Evolutionary conservation across 805 yeast genomes (phyloP).

Genomic region (Wickerhamomyces hampshirensis): DNA sequence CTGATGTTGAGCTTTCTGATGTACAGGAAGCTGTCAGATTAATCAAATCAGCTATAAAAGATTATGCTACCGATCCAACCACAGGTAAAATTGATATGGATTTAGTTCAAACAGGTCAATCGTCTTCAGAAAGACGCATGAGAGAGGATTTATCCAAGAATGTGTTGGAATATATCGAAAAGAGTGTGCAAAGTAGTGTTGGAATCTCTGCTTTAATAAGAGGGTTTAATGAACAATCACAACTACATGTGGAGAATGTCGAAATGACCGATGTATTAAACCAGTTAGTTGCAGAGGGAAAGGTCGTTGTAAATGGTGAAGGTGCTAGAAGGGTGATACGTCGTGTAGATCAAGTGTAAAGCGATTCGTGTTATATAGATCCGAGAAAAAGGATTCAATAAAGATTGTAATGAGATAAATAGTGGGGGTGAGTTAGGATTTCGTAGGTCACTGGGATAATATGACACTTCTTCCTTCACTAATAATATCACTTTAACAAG

Average conservation of each 20-base stretch:
- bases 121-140: slow-evolving; percentile 75
- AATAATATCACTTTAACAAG: no score
- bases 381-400: neutral
- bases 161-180: slow-evolving; percentile 50
- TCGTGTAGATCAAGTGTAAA: slow-evolving; percentile 1
- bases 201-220: slow-evolving; percentile 55
- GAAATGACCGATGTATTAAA: slow-evolving; percentile 67
- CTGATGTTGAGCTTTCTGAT: slow-evolving; percentile 67
- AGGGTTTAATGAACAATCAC: slow-evolving; percentile 60
- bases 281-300: slow-evolving; percentile 67
- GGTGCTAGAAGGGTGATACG: slow-evolving; percentile 59
- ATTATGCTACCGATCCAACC: slow-evolving; percentile 95
- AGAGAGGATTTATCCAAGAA: slow-evolving; percentile 69
- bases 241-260: slow-evolving; percentile 59
- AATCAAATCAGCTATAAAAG: slow-evolving; percentile 91
- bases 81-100: slow-evolving; percentile 98
- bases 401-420: no score
- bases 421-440: no score
- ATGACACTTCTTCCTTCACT: no score
- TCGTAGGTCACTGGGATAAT: no score
- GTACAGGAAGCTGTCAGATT: slow-evolving; percentile 92
- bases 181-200: slow-evolving; percentile 40
- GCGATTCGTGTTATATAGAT: no score
- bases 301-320: slow-evolving; percentile 64
- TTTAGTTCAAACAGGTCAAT: slow-evolving; percentile 92